These are phyloP conservation scores for Mitragyna speciosa DNA, from an alignment of 257 asterid species.

Conservation along the genomic window DNA sequence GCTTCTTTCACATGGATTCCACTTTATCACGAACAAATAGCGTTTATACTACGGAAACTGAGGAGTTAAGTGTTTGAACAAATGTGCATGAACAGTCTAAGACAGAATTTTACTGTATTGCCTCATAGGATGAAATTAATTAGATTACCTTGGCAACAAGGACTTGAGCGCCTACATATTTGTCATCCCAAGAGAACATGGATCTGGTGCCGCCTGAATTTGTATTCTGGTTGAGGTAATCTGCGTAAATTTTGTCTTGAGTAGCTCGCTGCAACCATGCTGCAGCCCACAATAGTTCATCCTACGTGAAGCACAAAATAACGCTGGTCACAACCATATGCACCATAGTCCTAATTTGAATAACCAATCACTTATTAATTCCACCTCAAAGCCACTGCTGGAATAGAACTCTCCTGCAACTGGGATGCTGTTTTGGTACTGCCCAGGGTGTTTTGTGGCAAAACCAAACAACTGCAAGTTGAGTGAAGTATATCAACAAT, in stretches of 20 bases:
- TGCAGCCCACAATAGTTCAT: constrained; percentile 69
- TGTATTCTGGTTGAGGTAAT: constrained; percentile 21
- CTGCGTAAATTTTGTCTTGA: constrained; percentile 19
- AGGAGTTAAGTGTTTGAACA: no score
- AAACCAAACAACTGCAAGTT: constrained; percentile 50
- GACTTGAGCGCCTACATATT: constrained; percentile 50
- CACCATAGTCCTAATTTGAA: no score
- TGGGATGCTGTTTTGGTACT: constrained; percentile 49
- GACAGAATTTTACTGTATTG: no score
- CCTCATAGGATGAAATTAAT: no score
- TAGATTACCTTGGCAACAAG: constrained; percentile 48
- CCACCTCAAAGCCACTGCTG: constrained; percentile 60
- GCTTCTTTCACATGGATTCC: not conserved
- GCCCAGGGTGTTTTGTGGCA: constrained; percentile 38
- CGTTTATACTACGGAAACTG: no score
- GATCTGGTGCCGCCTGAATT: constrained; percentile 45
- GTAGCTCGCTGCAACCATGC: constrained; percentile 63
- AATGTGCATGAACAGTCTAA: no score
- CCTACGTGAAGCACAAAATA: constrained; percentile 29
- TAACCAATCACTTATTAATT: not conserved
- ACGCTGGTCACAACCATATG: no score
- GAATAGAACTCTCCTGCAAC: constrained; percentile 39
- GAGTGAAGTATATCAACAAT: not conserved
- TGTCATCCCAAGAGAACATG: constrained; percentile 70
- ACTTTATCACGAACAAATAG: no score